These are phyloP conservation scores for Blastobotrys aristatus DNA, from an alignment of 1,139 yeast species.

Conservation along the genomic window DNA sequence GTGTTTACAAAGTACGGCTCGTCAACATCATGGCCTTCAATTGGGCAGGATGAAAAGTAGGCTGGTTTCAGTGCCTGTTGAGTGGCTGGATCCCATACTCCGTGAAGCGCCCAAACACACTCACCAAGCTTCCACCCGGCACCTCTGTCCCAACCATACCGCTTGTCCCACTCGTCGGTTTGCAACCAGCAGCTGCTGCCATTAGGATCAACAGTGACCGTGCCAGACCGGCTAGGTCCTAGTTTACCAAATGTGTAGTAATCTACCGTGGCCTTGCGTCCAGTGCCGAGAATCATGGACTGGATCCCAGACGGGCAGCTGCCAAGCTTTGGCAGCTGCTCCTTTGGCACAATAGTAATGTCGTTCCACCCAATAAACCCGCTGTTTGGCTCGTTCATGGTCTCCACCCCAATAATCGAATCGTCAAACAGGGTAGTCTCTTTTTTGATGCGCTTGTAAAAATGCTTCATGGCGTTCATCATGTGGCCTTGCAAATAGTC, in stretches of 20 bases:
- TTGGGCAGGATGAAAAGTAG: slow-evolving; percentile 37
- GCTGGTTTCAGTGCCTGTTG: slow-evolving; percentile 39
- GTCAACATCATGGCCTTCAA: slow-evolving; percentile 41
- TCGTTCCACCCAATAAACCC: slow-evolving; percentile 31
- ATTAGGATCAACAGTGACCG: slow-evolving; percentile 55
- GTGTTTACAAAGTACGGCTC: slow-evolving; percentile 58
- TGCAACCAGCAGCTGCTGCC: slow-evolving; percentile 65
- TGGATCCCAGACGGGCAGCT: slow-evolving; percentile 34
- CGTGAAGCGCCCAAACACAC: slow-evolving; percentile 71
- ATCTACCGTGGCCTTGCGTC: slow-evolving; percentile 60
- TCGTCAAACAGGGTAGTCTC: slow-evolving; percentile 54
- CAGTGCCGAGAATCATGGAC: slow-evolving; percentile 58
- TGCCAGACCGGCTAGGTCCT: slow-evolving; percentile 66
- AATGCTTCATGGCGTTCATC: slow-evolving; percentile 46
- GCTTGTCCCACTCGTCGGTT: slow-evolving; percentile 43
- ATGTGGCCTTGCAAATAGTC: slow-evolving; percentile 63
- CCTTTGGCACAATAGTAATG: slow-evolving; percentile 29
- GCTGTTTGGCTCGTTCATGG: slow-evolving; percentile 67
- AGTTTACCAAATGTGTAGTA: slow-evolving; percentile 59
- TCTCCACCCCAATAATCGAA: slow-evolving; percentile 63
- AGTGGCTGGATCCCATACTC: slow-evolving; percentile 59
- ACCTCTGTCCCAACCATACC: slow-evolving; percentile 62
- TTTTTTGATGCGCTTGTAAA: slow-evolving; percentile 46
- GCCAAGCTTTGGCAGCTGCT: slow-evolving; percentile 32
- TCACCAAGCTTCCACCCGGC: slow-evolving; percentile 60